Evolutionary conservation across 2,329 filamentous ascomycete species (phyloP).

Genomic region (Pseudophaeomoniella oleicola): DNA sequence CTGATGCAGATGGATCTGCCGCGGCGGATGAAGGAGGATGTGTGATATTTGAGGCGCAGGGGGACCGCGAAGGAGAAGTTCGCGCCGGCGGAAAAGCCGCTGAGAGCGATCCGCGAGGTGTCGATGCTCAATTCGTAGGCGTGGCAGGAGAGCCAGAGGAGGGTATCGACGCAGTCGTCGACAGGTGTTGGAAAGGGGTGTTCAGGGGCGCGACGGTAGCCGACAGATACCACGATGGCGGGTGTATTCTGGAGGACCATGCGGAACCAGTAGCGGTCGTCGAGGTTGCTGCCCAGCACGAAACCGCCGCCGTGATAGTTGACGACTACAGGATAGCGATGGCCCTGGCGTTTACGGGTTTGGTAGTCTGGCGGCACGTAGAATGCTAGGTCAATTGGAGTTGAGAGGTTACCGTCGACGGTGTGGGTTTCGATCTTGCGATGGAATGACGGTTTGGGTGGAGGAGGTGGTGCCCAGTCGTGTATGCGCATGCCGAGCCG

Average conservation of each 20-base stretch:
- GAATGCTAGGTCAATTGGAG: slow-evolving; percentile 41
- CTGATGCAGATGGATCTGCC: slow-evolving; percentile 6
- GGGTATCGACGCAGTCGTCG: slow-evolving; percentile 47
- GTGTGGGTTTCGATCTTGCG: slow-evolving; percentile 34
- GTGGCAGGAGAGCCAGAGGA: slow-evolving; percentile 43
- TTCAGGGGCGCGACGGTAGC: slow-evolving; percentile 47
- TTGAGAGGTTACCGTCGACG: slow-evolving; percentile 21
- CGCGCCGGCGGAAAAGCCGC: slow-evolving; percentile 48
- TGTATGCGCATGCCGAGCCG: slow-evolving; percentile 56
- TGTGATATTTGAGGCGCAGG: slow-evolving; percentile 35
- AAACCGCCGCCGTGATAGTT: slow-evolving; percentile 54
- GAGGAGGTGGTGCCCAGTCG: slow-evolving; percentile 43
- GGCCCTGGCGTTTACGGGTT: slow-evolving; percentile 17
- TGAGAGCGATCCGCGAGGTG: slow-evolving; percentile 40
- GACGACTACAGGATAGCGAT: slow-evolving; percentile 41
- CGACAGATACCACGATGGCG: slow-evolving; percentile 46
- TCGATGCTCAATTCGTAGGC: slow-evolving; percentile 43
- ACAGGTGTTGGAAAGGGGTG: slow-evolving; percentile 48
- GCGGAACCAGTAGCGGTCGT: slow-evolving; percentile 46
- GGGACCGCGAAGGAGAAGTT: slow-evolving; percentile 50
- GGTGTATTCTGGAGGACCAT: slow-evolving; percentile 39
- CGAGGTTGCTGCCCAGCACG: slow-evolving; percentile 42
- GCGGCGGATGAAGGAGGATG: slow-evolving; percentile 6
- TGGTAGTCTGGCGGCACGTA: slow-evolving; percentile 38
- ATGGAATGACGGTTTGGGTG: slow-evolving; percentile 46